A percentile compares a stretch with the other conserved stretches of the same genome.
These are phyloP conservation scores for Sugiyamaella americana DNA, from an alignment of 805 yeast genomes.

Conservation along the genomic window DNA sequence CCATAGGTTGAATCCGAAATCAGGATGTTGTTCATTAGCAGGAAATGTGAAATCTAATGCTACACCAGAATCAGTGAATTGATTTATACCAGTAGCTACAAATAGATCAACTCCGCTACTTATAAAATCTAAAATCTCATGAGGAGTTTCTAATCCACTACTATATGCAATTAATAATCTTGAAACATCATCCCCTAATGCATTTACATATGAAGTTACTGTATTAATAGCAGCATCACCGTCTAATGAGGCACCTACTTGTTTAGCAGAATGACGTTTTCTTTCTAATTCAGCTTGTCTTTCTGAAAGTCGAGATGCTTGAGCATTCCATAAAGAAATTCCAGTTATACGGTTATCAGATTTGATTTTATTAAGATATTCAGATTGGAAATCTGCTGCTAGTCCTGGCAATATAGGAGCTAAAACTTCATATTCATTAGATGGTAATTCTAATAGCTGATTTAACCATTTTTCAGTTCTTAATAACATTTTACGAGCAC, in stretches of 20 bases:
- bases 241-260: neutral
- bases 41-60: conserved; percentile 32
- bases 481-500: conserved; percentile 32
- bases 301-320: conserved; percentile 12
- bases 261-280: conserved; percentile 8
- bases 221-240: conserved; percentile 6
- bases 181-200: neutral
- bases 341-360: conserved; percentile 13
- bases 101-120: conserved; percentile 33
- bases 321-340: conserved; percentile 11
- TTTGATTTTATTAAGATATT: conserved; percentile 19
- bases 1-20: conserved; percentile 29
- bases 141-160: conserved; percentile 29
- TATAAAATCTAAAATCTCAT: conserved; percentile 29
- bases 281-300: conserved; percentile 8
- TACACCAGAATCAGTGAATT: conserved; percentile 34
- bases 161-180: conserved; percentile 8
- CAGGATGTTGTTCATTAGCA: conserved; percentile 16
- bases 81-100: conserved; percentile 26
- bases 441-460: conserved; percentile 14
- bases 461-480: conserved; percentile 33
- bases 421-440: conserved; percentile 17
- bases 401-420: conserved; percentile 33
- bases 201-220: neutral
- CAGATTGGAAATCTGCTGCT: conserved; percentile 17